Base-by-base conservation (phyloP, 2,329 filamentous ascomycete species). In the Clarireedia paspali region DNA sequence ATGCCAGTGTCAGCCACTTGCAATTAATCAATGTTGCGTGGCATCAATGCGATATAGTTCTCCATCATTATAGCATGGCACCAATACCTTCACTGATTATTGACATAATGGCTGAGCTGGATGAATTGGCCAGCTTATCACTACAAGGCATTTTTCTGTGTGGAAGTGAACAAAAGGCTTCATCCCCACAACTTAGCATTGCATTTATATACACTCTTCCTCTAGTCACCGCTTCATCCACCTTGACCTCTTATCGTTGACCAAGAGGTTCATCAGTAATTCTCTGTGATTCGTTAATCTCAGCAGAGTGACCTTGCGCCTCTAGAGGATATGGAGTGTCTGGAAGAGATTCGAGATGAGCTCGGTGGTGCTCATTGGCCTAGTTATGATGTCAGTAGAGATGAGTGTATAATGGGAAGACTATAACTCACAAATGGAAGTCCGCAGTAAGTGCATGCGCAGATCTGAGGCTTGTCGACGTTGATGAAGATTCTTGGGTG, bases 401-500 rank as follows among this genome's bases (percentile, higher is more conserved):
- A 24, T 24, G 5, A 38, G 20, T 4, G 39, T 17, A 17, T 24
- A 10, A 24, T 24, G 36, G 42, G 46, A 46, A 14, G 20, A 36
- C 39, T 53, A 14, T 12, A 74, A 74, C 91, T 70, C 81, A 97
- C 94, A 71, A 85, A 99, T 66, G 94, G 94, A 63, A 94, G 72
- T 53, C 94, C 94, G 71, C 94, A 99, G 77, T 99, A 99, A 68
- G 81, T 86, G 79, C 94, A 99, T 70, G 78, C 78, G 73, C 83
- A 83, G 67, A 99, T 96, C 77, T 97, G 85, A 45, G 94, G 89
- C 80, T 96, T 97, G 75, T 99, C 94, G 63, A 88, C 86, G 75
- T 99, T 99, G 82, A 99, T 99, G 72, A 91, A 99, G 74, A 99
- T 87, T 68, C 83, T 83, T 50, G 94, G 94, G 73, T 99, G 94